Percentiles rank a stretch among this genome's conserved stretches.
Evolutionary conservation across 208 protist genomes (phyloP).

Genomic region (Wallacemonas sp.): DNA sequence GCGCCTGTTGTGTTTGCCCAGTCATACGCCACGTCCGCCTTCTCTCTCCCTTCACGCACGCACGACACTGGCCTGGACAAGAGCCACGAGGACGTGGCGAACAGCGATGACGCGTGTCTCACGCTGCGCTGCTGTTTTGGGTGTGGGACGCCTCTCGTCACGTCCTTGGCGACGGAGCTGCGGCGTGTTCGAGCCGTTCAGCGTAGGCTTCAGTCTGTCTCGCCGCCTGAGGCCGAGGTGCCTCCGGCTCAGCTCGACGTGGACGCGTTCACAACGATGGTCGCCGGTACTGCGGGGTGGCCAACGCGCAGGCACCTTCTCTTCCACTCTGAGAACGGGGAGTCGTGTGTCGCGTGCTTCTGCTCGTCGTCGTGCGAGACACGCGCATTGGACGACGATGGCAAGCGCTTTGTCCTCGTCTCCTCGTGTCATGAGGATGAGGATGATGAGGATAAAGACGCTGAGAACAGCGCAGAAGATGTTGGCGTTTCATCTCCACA

Average conservation of each 20-base stretch:
- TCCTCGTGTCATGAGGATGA: background rate
- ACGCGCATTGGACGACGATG: conserved; percentile 16
- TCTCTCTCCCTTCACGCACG: background rate
- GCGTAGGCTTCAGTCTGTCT: too few species aligned
- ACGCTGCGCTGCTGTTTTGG: conserved; percentile 32
- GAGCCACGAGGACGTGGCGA: too few species aligned
- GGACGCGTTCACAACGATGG: too few species aligned
- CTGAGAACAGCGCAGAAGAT: background rate
- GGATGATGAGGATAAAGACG: background rate
- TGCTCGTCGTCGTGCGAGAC: conserved; percentile 17
- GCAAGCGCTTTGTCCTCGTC: conserved; percentile 24
- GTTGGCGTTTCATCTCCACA: background rate
- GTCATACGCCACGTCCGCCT: conserved; percentile 27
- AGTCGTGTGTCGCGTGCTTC: conserved; percentile 22
- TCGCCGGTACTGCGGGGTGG: too few species aligned
- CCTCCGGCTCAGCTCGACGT: too few species aligned
- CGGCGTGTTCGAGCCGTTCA: conserved; percentile 15
- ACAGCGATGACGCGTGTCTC: too few species aligned
- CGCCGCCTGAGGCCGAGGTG: too few species aligned
- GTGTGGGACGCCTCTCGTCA: conserved; percentile 39
- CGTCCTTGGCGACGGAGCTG: conserved; percentile 29
- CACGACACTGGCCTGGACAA: background rate
- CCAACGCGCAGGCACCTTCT: too few species aligned
- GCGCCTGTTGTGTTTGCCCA: conserved; percentile 37
- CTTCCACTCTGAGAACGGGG: background rate